Percentiles rank a stretch among this genome's conserved stretches.
phyloP scores from a whole-genome alignment of 495 filamentous ascomycete genomes.

The Rusavskia elegans region DNA sequence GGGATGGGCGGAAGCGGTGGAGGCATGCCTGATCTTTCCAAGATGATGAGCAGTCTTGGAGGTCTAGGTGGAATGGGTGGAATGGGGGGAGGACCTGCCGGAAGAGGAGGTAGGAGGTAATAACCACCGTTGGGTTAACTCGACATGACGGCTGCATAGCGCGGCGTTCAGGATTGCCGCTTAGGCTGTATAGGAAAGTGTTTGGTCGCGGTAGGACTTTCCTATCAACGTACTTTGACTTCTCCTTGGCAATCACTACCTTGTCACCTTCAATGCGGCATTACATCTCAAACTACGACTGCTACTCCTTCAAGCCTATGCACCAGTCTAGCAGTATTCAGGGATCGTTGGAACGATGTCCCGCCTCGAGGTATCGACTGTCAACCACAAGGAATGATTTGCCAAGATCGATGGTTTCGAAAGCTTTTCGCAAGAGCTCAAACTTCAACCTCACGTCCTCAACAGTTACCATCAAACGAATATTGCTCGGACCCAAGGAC shows the following conservation, averaged over 20 bases:
- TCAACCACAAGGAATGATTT: too few relatives aligned
- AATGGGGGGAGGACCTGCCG: not conserved
- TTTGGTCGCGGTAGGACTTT: not conserved
- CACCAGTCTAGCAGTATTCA: too few relatives aligned
- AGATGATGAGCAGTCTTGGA: constrained; percentile 12
- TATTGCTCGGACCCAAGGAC: too few relatives aligned
- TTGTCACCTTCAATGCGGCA: too few relatives aligned
- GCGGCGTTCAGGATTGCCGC: not conserved
- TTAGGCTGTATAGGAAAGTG: too few relatives aligned
- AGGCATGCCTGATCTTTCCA: constrained; percentile 19
- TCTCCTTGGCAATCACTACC: not conserved
- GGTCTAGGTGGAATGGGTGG: not conserved
- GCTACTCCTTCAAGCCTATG: too few relatives aligned
- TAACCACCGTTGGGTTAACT: not conserved
- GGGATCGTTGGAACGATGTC: too few relatives aligned
- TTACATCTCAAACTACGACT: too few relatives aligned
- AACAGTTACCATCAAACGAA: not conserved
- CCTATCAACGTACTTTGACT: not conserved
- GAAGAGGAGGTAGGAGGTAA: not conserved
- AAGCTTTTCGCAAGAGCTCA: too few relatives aligned
- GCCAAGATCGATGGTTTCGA: too few relatives aligned
- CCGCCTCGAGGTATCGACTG: too few relatives aligned
- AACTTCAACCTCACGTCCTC: not conserved
- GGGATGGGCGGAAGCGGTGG: constrained; percentile 72
- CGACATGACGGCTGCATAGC: not conserved